Evolutionary conservation across 2,329 filamentous ascomycete species (phyloP), one percentile per base, ranked within the genome.

Genomic region (Bipolaris oryzae): DNA sequence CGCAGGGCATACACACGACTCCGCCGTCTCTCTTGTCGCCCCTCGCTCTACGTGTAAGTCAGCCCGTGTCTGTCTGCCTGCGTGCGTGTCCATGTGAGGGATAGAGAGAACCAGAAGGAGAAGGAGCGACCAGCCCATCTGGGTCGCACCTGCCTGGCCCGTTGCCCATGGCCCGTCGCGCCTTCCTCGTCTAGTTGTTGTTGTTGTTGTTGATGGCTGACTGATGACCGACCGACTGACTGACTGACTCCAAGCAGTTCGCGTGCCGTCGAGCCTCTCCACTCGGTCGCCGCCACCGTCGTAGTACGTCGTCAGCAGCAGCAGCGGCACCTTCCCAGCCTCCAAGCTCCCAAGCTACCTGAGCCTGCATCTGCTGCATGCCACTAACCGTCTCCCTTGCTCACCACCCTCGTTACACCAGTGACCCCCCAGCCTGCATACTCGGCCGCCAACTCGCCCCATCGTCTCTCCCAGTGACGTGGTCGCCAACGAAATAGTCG

Each of bases 401-500:
- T 23, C 67, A 71, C 68, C 57, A 69, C 42, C 60, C 54, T 41
- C 58, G 72, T 75, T 64, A 67, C 71, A 74, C 72, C 53, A 56
- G 35, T 56, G 42, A 49, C 58, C 45, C 28, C 64, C 70, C 71
- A 68, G 54, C 37, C 42, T 66, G 69, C 71, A 74, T 70, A 72
- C 63, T 68, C 61, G 72, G 71, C 68, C 71, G 63, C 68, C 67
- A 71, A 68, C 68, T 63, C 57, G 66, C 64, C 60, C 59, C 65
- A 66, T 61, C 58, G 55, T 62, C 64, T 63, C 55, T 55, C 62
- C 53, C 68, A 68, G 71, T 76, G 74, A 76, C 74, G 74, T 76
- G 74, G 71, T 69, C 67, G 74, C 74, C 74, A 77, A 69, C 75
- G 72, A 42, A 42, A 42, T 42, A 23, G 39, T 16, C 69, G 74